phyloP scores from a whole-genome alignment of 305 asterid species.

The Euphrasia arctica region DNA sequence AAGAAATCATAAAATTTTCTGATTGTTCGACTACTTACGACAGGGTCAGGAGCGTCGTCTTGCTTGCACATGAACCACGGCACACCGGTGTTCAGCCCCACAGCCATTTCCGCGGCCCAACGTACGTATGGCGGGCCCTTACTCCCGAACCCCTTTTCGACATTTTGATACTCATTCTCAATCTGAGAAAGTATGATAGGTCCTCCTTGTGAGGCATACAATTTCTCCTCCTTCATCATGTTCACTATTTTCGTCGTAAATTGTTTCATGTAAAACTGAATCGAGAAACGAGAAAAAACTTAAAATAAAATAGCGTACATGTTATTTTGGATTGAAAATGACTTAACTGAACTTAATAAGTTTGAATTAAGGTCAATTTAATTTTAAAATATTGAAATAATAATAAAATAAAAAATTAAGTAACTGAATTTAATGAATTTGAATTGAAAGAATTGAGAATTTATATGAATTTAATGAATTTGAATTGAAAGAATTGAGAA shows the following conservation, averaged over 20 bases:
- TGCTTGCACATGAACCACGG: constrained; percentile 99
- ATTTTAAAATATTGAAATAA: too few species aligned
- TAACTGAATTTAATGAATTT: too few species aligned
- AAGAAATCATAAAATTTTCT: not conserved
- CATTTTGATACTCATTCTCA: constrained; percentile 81
- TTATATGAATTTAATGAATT: too few species aligned
- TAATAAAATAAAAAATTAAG: too few species aligned
- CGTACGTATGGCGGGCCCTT: constrained; percentile 73
- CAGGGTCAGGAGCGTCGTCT: constrained; percentile 83
- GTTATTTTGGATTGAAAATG: too few species aligned
- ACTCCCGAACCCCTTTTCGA: constrained; percentile 43
- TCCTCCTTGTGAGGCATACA: constrained; percentile 90
- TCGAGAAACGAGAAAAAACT: not conserved
- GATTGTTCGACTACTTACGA: constrained; percentile 35
- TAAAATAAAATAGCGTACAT: too few species aligned
- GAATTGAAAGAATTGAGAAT: too few species aligned
- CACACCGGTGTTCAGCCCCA: constrained; percentile 67
- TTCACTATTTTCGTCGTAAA: constrained; percentile 66
- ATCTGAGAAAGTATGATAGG: constrained; percentile 91
- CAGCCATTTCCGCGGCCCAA: constrained; percentile 90
- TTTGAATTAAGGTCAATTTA: too few species aligned
- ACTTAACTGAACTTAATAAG: too few species aligned
- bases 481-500: too few species aligned
- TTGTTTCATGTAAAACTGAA: constrained; percentile 62
- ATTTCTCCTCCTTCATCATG: constrained; percentile 66